Evolutionary conservation across 345 rosid species (phyloP).

Genomic region (Euphorbia tirucalli): DNA sequence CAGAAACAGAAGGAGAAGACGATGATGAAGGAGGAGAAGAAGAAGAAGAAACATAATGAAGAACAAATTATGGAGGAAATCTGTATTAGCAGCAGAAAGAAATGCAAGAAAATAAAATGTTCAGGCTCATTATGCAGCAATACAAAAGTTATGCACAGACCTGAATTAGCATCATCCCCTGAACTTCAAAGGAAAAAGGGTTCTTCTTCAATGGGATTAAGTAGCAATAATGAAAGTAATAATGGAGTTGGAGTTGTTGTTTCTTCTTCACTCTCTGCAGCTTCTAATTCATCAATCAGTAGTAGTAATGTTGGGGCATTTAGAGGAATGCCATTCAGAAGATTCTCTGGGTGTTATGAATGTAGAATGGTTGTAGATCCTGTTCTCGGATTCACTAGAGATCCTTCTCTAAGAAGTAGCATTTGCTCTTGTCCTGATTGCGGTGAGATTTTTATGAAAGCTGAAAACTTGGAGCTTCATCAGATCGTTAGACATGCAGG

Average conservation of each 20-base stretch:
- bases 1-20: conserved; percentile 1
- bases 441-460: conserved; percentile 63
- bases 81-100: conserved; percentile 31
- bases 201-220: too few species aligned
- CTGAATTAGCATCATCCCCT: conserved; percentile 36
- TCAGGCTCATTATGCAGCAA: conserved; percentile 79
- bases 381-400: conserved; percentile 50
- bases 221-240: too few species aligned
- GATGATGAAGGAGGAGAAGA: too few species aligned
- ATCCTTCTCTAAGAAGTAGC: conserved; percentile 52
- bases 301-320: conserved; percentile 28
- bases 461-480: conserved; percentile 70
- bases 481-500: conserved; percentile 75
- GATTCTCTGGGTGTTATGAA: conserved; percentile 75
- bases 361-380: conserved; percentile 83
- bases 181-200: conserved; percentile 42
- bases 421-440: conserved; percentile 65
- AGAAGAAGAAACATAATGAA: background rate
- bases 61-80: background rate
- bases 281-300: conserved; percentile 39
- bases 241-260: too few species aligned
- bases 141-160: conserved; percentile 58
- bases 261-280: conserved; percentile 42
- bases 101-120: conserved; percentile 68
- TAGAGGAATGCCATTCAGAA: conserved; percentile 63